Conservation (phyloP, 1,284 basidiomycete species). For the Apiotrichum siamense region DNA sequence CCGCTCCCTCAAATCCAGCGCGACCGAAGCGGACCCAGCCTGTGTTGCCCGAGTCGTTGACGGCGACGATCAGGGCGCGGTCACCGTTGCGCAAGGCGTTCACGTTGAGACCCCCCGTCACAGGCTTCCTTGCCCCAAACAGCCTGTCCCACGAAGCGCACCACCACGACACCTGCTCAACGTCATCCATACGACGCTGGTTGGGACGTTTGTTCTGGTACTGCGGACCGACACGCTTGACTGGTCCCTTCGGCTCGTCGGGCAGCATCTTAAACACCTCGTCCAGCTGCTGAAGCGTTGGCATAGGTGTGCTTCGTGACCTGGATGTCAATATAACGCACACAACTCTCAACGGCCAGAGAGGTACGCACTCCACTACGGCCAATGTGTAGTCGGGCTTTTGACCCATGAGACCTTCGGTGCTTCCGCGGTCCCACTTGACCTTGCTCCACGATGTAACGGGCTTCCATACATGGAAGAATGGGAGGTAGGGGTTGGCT, state of each 20-base stretch:
- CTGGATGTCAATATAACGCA: constrained; percentile 17
- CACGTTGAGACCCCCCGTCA: neutral
- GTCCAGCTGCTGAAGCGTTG: constrained; percentile 34
- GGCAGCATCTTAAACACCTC: constrained; percentile 38
- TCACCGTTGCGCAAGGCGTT: constrained; percentile 71
- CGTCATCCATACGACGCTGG: neutral
- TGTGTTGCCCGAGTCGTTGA: constrained; percentile 80
- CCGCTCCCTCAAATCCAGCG: constrained; percentile 75
- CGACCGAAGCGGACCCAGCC: constrained; percentile 85
- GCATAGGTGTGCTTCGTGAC: constrained; percentile 39
- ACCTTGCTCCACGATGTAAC: constrained; percentile 58
- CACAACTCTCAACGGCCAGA: neutral
- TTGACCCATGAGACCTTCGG: constrained; percentile 52
- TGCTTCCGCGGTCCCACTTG: constrained; percentile 43
- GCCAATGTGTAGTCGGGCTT: constrained; percentile 82
- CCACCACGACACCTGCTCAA: neutral
- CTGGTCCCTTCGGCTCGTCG: constrained; percentile 31
- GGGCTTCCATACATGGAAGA: constrained; percentile 91
- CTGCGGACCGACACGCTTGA: constrained; percentile 42
- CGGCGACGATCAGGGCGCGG: constrained; percentile 77
- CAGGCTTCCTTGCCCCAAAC: neutral
- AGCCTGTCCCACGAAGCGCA: neutral
- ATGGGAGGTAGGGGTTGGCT: constrained; percentile 67
- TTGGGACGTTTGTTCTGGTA: constrained; percentile 17
- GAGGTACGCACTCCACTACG: constrained; percentile 65